Evolutionary conservation across 2,329 filamentous ascomycete species (phyloP).

Genomic region (Aureobasidium melanogenum): DNA sequence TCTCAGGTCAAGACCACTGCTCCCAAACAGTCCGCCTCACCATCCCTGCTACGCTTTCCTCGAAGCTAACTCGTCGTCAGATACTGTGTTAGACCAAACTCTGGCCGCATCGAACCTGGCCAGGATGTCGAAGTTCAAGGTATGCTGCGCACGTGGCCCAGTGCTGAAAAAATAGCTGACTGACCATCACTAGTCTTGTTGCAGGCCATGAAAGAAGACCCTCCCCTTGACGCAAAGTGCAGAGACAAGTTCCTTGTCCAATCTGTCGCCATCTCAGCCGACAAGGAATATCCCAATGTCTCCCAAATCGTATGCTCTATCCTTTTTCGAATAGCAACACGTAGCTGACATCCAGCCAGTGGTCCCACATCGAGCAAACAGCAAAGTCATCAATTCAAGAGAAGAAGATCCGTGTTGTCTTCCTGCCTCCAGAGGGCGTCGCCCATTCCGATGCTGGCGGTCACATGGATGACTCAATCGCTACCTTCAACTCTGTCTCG

Average conservation of each 20-base stretch:
- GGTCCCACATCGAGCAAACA: constrained; percentile 62
- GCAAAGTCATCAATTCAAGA: constrained; percentile 76
- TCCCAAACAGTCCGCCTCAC: constrained; percentile 77
- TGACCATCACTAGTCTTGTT: constrained; percentile 60
- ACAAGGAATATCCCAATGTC: constrained; percentile 67
- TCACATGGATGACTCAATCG: constrained; percentile 33
- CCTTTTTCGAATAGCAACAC: not conserved
- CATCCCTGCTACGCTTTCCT: not conserved
- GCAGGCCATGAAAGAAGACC: constrained; percentile 96
- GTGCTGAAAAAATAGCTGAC: constrained; percentile 7
- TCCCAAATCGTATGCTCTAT: constrained; percentile 60
- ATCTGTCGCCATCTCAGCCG: constrained; percentile 71
- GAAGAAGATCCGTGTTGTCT: constrained; percentile 90
- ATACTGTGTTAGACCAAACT: constrained; percentile 97
- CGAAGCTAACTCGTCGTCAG: constrained; percentile 39
- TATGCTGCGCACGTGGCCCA: constrained; percentile 34
- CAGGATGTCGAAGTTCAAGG: constrained; percentile 87
- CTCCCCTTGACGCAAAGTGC: constrained; percentile 76
- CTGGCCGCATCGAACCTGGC: constrained; percentile 85
- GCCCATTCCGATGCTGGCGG: constrained; percentile 14
- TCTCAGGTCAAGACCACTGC: constrained; percentile 93
- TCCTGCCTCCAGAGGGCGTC: constrained; percentile 56
- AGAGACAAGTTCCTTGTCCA: constrained; percentile 97
- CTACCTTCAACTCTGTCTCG: constrained; percentile 49
- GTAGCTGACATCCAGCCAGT: constrained; percentile 43